Evolutionary conservation across 1,139 yeast genomes (phyloP), one percentile per base, ranked within the genome.

Genomic region (Lodderomyces pseudojiufengensis): DNA sequence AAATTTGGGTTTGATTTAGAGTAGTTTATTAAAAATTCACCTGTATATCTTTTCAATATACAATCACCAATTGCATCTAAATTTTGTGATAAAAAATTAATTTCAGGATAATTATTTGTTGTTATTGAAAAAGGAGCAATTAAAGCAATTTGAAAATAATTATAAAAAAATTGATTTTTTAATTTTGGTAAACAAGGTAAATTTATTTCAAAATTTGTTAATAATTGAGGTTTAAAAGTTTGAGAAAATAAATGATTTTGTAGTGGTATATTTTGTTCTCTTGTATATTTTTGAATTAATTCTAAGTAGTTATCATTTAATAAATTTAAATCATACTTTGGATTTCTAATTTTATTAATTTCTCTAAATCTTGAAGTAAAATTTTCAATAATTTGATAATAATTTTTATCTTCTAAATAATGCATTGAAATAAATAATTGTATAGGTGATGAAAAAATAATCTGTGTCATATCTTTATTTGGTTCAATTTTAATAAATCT

Each of bases 51-150:
- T 29, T 40, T 42, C 15, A 47, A 34, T 9, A 48, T 29, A 4
- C 44, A 29, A 33, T 48, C 52, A 4, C 52, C 52, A 7, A 45
- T 33, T n/a, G 37, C 38, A 36, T 47, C 52, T 7, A 48, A 30
- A 10, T 16, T 14, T 20, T 25, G 16, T 3, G 24, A 16, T 12
- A 28, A 24, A 10, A 20, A 28, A 9, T 11, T 16, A 23, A 28
- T 3, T 3, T 28, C 11, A 6, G 23, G 21, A n/a, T 27, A 27
- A 11, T 8, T 21, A 16, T 14, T 22, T 15, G 20, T 16, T 3
- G 9, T 15, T 22, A n/a, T 9, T 23, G 16, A 29, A 33, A 11
- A 9, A 23, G 29, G 20, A 7, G 25, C 23, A 18, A 25, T 4
- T 9, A 27, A 6, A 7, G 21, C n/a, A 27, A n/a, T 1, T 21